Conservation (phyloP, 352 stramenopile species). For the Hyaloperonospora brassicae region DNA sequence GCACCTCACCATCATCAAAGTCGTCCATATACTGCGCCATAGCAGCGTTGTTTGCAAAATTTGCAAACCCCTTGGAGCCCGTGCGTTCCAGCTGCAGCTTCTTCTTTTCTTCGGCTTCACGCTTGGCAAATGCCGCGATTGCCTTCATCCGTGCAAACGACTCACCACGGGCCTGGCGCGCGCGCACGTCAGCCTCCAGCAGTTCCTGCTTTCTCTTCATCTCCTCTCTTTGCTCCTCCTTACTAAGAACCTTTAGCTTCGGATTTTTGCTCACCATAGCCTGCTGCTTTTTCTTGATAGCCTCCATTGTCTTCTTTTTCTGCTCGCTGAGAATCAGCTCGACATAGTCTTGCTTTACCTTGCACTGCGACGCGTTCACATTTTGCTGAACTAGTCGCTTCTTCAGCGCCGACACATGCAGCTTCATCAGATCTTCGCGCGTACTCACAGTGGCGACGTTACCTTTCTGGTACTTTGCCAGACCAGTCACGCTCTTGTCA, state of each 20-base stretch:
- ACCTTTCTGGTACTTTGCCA: conserved; percentile 71
- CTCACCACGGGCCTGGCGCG: conserved; percentile 68
- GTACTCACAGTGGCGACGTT: conserved; percentile 35
- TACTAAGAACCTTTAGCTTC: conserved; percentile 50
- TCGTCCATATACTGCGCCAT: conserved; percentile 88
- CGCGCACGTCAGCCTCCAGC: conserved; percentile 72
- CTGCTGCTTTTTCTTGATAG: conserved; percentile 55
- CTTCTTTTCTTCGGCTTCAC: conserved; percentile 63
- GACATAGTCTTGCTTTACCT: conserved; percentile 78
- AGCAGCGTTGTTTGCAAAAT: conserved; percentile 81
- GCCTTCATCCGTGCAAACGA: conserved; percentile 84
- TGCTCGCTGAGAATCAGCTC: conserved; percentile 64
- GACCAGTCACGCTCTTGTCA: conserved; percentile 78
- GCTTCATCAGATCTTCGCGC: conserved; percentile 77
- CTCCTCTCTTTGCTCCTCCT: conserved; percentile 80
- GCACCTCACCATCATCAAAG: conserved; percentile 87
- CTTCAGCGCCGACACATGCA: conserved; percentile 78
- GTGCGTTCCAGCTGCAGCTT: conserved; percentile 61
- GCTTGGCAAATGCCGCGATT: conserved; percentile 79
- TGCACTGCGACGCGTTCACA: conserved; percentile 56
- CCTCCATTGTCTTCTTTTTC: conserved; percentile 45
- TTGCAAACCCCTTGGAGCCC: conserved; percentile 74
- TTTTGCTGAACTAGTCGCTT: conserved; percentile 67
- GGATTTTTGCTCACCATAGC: conserved; percentile 47
- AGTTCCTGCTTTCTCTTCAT: conserved; percentile 76